Evolutionary conservation across 2,329 filamentous ascomycete genomes (phyloP).

Genomic region (Nemania sp.): DNA sequence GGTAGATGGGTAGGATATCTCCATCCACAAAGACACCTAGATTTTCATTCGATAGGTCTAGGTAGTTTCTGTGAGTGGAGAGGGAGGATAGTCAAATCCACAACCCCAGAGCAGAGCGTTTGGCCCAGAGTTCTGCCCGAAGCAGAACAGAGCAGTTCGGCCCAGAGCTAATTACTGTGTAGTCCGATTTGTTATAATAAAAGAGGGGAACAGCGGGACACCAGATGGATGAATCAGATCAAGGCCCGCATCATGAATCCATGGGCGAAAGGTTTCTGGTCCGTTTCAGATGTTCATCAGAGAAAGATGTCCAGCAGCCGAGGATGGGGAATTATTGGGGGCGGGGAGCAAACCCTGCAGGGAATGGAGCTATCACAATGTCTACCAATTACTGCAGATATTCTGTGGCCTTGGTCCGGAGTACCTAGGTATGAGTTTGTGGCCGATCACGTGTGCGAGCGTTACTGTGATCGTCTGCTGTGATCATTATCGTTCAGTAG

Average conservation of each 20-base stretch:
- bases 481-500: neutral
- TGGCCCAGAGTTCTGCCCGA: no score
- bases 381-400: neutral
- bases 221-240: neutral
- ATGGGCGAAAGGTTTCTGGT: slow-evolving; percentile 6
- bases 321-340: slow-evolving; percentile 8
- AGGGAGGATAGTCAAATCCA: no score
- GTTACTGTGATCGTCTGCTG: slow-evolving; percentile 12
- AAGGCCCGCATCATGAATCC: neutral
- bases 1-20: no score
- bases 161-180: no score
- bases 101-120: no score
- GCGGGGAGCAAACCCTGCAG: slow-evolving; percentile 3
- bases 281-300: slow-evolving; percentile 13
- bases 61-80: no score
- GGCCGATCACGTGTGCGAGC: slow-evolving; percentile 10
- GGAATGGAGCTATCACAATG: neutral
- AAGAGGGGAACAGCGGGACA: neutral
- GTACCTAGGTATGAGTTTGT: neutral
- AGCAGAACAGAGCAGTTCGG: no score
- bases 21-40: no score
- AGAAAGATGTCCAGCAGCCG: slow-evolving; percentile 2
- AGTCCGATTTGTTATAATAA: no score
- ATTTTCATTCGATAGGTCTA: no score
- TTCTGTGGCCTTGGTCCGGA: neutral